Base-by-base conservation (phyloP, 2,329 filamentous ascomycete species). In the Talaromyces sp. region DNA sequence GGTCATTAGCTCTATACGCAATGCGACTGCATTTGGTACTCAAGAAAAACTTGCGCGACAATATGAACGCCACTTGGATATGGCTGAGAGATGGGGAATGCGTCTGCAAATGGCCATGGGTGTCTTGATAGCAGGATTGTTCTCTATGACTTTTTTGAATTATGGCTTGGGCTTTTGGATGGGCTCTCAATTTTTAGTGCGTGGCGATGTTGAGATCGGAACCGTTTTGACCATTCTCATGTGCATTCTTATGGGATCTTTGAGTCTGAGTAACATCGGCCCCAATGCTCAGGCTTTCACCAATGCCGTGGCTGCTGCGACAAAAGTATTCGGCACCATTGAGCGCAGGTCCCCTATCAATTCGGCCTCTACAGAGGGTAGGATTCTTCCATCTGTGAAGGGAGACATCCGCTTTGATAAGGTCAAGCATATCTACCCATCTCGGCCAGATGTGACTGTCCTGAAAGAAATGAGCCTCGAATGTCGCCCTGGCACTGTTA, bases 381-480 rank as follows among this genome's bases (percentile, higher is more conserved):
- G 84, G 55, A 91, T 81, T 61, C 81, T 95, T 1, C 86, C 91
- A 1, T 73, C 83, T 17, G 80, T 96, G 2, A 79, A 88, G 54
- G 94, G 94, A 24, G 85, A 84, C 14, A 87, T 99, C 52, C 88
- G 92, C 60, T 82, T 99, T 40, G 84, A 86, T 61, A 82, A 90
- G 62, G 81, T 97, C 68, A 94, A 90, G 71, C 92, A 96, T 73
- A 93, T 97, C 63, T 97, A 99, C 65, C 94, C 94, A 3, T 96
- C 91, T 5, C 85, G 94, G 11, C 90, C 92, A 0, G 92, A 97
- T 65, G 91, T 96, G 3, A 84, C 86, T 1, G 89, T 97, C 35
- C 93, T 97, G 86, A 80, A 94, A 37, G 86, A 87, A 58, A 89
- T 97, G 51, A 89, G 80, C 51, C 82, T 99, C 1, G 73, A 82